Percentiles rank a stretch among this genome's conserved stretches.
Conservation (phyloP, 2,329 filamentous ascomycete genomes). For the Microascus cirrosus region DNA sequence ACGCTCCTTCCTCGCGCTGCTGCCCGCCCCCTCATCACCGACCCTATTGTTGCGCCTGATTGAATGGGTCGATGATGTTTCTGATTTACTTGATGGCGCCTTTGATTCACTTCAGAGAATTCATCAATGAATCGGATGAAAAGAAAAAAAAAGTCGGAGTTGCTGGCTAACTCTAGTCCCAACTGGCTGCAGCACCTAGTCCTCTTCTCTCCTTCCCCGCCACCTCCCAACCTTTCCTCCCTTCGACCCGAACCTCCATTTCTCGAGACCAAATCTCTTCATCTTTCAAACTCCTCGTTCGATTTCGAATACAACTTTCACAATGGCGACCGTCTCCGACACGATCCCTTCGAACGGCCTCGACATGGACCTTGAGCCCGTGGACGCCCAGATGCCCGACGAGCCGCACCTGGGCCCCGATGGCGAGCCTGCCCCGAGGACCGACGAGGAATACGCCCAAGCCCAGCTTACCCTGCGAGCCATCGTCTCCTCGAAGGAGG, state of each 20-base stretch:
- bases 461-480: conserved; percentile 88
- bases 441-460: conserved; percentile 92
- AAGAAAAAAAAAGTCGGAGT: background rate
- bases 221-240: background rate
- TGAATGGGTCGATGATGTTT: background rate
- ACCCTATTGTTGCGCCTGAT: background rate
- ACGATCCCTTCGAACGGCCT: conserved; percentile 45
- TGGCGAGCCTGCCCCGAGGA: conserved; percentile 73
- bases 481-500: conserved; percentile 98
- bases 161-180: background rate
- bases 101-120: no score
- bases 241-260: background rate
- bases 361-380: conserved; percentile 44
- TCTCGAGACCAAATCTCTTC: background rate
- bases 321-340: conserved; percentile 55
- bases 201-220: background rate
- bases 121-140: background rate
- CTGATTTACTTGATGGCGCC: background rate
- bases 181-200: background rate
- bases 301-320: conserved; percentile 10
- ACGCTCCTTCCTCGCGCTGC: background rate
- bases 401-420: conserved; percentile 54
- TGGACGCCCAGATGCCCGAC: conserved; percentile 47
- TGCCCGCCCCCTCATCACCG: background rate
- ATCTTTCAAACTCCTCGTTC: background rate